Percentiles rank a stretch among this genome's conserved stretches.
These are phyloP conservation scores for Jamesozyma spencerorum DNA, from an alignment of 805 yeast genomes.

Conservation along the genomic window DNA sequence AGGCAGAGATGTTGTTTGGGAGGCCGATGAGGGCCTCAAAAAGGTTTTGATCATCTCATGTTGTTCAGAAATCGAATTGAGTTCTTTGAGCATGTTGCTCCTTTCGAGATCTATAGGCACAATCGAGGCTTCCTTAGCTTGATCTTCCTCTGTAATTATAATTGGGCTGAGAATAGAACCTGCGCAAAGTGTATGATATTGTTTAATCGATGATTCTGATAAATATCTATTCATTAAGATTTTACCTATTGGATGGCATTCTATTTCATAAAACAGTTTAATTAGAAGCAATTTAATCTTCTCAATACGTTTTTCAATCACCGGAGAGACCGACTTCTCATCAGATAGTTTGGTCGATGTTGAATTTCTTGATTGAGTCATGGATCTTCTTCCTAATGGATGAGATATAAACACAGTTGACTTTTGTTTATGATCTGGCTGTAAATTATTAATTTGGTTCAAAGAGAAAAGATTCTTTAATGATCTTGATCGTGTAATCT, in stretches of 20 bases:
- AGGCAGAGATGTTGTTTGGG: too few species aligned
- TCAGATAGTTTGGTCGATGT: background rate
- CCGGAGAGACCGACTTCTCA: background rate
- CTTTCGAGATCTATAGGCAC: background rate
- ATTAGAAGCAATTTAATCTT: slow-evolving; percentile 10
- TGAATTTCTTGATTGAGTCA: background rate
- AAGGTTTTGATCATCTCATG: background rate
- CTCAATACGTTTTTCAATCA: slow-evolving; percentile 6
- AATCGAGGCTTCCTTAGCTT: background rate
- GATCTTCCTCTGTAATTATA: background rate
- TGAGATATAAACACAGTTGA: background rate
- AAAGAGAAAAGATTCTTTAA: slow-evolving; percentile 8
- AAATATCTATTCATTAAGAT: slow-evolving; percentile 10
- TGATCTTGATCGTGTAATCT: slow-evolving; percentile 8
- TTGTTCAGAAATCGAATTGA: slow-evolving; percentile 5
- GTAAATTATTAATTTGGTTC: slow-evolving; percentile 4
- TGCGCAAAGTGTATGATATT: background rate
- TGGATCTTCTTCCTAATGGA: background rate
- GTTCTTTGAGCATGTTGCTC: slow-evolving; percentile 3
- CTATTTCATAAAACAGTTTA: slow-evolving; percentile 13
- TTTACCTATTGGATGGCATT: slow-evolving; percentile 18
- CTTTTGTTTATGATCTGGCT: slow-evolving; percentile 2
- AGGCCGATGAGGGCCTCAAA: too few species aligned
- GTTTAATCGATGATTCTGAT: background rate
- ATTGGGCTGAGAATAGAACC: background rate